Conservation (phyloP, 345 rosid species). For the Gossypium raimondii region DNA sequence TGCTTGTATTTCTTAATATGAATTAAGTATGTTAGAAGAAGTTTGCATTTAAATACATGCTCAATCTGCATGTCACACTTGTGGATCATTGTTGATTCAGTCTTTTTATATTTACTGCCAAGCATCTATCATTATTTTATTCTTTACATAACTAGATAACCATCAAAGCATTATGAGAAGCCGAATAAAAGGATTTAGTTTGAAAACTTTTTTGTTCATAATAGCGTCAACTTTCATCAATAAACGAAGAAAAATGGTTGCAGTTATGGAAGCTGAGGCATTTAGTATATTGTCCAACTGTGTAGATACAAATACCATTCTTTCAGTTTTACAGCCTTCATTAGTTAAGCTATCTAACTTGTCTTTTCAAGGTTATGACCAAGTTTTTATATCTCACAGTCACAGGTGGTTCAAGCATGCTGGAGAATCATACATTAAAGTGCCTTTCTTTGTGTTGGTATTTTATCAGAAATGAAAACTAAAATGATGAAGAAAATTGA, state of each 20-base stretch:
- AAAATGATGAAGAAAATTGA: too few relatives aligned
- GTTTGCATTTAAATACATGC: not conserved
- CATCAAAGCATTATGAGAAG: not conserved
- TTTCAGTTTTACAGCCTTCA: slow-evolving; percentile 9
- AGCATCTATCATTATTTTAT: not conserved
- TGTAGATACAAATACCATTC: not conserved
- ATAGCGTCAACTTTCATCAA: not conserved
- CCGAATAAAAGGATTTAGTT: not conserved
- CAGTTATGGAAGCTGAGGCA: not conserved
- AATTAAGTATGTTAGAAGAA: not conserved
- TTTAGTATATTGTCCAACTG: not conserved
- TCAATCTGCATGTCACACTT: not conserved
- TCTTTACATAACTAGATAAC: not conserved
- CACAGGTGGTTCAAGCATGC: slow-evolving; percentile 60
- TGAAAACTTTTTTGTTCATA: slow-evolving; percentile 1
- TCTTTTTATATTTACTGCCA: not conserved
- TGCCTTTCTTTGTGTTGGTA: slow-evolving; percentile 48
- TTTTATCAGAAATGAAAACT: too few relatives aligned
- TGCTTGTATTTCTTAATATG: not conserved
- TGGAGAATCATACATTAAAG: slow-evolving; percentile 63
- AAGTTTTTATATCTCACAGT: slow-evolving; percentile 34
- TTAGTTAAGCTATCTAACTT: slow-evolving; percentile 2
- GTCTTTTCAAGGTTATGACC: slow-evolving; percentile 9
- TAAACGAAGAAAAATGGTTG: not conserved
- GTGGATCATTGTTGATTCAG: slow-evolving; percentile 1